Conservation (phyloP, 2,329 filamentous ascomycete species). For the Neonectria hederae region DNA sequence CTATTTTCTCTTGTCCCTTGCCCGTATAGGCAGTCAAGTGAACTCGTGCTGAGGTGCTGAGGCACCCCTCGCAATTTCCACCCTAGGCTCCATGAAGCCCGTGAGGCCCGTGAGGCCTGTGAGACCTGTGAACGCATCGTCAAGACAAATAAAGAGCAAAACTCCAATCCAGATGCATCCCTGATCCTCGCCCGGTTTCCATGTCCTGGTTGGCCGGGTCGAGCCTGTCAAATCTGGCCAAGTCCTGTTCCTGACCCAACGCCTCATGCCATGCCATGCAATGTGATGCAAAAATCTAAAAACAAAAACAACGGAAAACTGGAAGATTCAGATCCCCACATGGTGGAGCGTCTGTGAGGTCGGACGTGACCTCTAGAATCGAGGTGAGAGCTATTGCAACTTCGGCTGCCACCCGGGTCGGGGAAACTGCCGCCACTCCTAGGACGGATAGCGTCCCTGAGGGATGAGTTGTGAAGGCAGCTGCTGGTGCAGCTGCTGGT, state of each 20-base stretch:
- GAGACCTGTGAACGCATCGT: slow-evolving; percentile 13
- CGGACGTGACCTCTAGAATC: slow-evolving; percentile 12
- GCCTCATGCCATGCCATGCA: slow-evolving; percentile 46
- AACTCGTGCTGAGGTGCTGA: slow-evolving; percentile 4
- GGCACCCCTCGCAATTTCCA: slow-evolving; percentile 9
- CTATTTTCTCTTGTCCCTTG: not conserved
- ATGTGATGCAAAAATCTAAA: slow-evolving; percentile 35
- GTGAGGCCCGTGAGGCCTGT: not conserved
- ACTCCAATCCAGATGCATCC: slow-evolving; percentile 26
- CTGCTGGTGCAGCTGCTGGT: slow-evolving; percentile 32
- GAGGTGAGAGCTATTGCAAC: slow-evolving; percentile 2
- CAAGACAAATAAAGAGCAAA: slow-evolving; percentile 5
- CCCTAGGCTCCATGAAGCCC: not conserved
- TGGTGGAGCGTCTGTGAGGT: slow-evolving; percentile 10
- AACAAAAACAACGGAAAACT: slow-evolving; percentile 28
- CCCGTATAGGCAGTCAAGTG: slow-evolving; percentile 1
- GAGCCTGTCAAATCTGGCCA: slow-evolving; percentile 10
- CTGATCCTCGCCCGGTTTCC: slow-evolving; percentile 10
- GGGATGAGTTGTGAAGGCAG: slow-evolving; percentile 38
- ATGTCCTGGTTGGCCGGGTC: slow-evolving; percentile 10
- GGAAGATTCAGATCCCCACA: slow-evolving; percentile 17
- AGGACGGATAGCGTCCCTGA: slow-evolving; percentile 50
- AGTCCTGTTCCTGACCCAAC: slow-evolving; percentile 38
- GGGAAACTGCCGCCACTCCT: slow-evolving; percentile 42
- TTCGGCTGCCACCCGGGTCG: slow-evolving; percentile 1